Base-by-base conservation (phyloP, 23 red algal genomes). In the Cyanidium caldarium region DNA sequence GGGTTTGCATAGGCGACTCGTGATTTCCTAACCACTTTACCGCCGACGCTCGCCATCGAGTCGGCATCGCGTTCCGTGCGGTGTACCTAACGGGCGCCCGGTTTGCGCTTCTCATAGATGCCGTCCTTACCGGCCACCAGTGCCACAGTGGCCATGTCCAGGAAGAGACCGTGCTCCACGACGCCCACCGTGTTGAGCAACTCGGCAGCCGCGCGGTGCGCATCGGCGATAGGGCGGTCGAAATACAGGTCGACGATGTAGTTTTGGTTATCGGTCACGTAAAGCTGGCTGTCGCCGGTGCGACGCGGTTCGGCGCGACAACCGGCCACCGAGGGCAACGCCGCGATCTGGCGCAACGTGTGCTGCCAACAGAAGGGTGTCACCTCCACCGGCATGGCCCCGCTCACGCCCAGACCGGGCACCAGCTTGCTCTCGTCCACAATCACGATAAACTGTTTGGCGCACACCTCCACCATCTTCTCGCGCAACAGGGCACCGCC, bases 161-260 rank as follows among this genome's bases (percentile, higher is more conserved):
- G 51, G 61, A 95, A 95, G 29, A 95, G 58, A 19, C 90, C 90
- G 70, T 95, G 90, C 71, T 95, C 90, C 0, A 95, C 90, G 38
- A 95, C 83, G 36, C 90, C 90, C 20, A 95, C 90, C 41, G 86
- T 70, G 1, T 69, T 72, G 35, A 67, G 68, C 17, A 95, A 69
- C 65, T 87, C 77, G 26, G 56, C 70, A 21, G 79, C 90, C 38
- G 90, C 90, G 29, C 31, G 13, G 16, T 39, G 39, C 20, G 80
- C 43, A 58, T 95, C 90, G 1, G 42, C 61, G 68, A 95, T 95
- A 2, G 82, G 82, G 2, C 77, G 68, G 16, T 82, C 75, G 74
- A 95, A 95, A 39, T 83, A 95, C 3, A 95, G 79, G 46, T 95
- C 90, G 20, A 95, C 80, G 69, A 95, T 95, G 72, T 95, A 95